Evolutionary conservation across 352 stramenopile species (phyloP).

Genomic region (Halophytophthora polymorphica): DNA sequence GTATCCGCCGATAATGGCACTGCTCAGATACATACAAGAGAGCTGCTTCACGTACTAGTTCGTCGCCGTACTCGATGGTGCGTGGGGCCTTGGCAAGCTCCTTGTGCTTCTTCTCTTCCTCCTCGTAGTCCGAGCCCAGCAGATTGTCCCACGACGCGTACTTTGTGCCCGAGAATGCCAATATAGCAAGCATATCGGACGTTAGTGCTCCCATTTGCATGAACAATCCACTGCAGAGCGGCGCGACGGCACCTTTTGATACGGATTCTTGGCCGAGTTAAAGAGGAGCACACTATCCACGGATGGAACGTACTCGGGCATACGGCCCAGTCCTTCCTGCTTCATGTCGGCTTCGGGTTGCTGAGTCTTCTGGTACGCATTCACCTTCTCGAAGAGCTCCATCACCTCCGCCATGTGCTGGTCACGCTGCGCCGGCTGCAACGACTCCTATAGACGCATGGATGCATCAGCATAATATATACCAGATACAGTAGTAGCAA

Average conservation of each 20-base stretch:
- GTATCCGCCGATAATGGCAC: no score
- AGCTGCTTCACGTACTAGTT: conserved; percentile 40
- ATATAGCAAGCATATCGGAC: conserved; percentile 5
- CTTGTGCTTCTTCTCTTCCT: conserved; percentile 85
- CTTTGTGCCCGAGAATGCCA: conserved; percentile 18
- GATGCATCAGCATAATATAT: background rate
- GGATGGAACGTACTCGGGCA: conserved; percentile 81
- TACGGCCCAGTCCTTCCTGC: conserved; percentile 71
- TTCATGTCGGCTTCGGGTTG: conserved; percentile 78
- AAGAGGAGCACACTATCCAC: conserved; percentile 85
- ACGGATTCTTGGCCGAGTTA: conserved; percentile 86
- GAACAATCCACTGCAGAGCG: background rate
- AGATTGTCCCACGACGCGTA: conserved; percentile 89
- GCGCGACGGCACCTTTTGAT: conserved; percentile 86
- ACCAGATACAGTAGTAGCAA: no score
- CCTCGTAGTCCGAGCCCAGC: conserved; percentile 80
- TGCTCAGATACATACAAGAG: background rate
- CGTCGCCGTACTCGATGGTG: conserved; percentile 78
- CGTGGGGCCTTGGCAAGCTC: conserved; percentile 73
- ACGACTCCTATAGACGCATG: conserved; percentile 42
- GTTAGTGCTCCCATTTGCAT: background rate
- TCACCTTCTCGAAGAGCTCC: conserved; percentile 84
- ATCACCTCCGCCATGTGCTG: conserved; percentile 81
- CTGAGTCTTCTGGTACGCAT: conserved; percentile 70
- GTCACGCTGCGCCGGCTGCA: conserved; percentile 63